These are phyloP conservation scores for Cryptosporidium bovis DNA, from an alignment of 169 alveolate species.

Conservation along the genomic window DNA sequence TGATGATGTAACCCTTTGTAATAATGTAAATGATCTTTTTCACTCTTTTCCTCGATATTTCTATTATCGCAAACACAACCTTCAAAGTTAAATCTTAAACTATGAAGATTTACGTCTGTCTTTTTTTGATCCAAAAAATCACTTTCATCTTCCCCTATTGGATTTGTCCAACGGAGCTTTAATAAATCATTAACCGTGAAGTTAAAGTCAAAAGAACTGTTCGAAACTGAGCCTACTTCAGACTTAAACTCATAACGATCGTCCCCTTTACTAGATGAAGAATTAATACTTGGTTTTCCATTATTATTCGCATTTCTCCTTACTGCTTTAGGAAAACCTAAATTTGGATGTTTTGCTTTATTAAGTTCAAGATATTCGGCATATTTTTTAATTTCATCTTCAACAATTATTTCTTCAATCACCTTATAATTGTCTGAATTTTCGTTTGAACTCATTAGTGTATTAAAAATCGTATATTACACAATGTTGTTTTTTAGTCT, in stretches of 20 bases:
- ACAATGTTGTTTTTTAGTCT: too few relatives aligned
- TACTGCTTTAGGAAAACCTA: conserved; percentile 45
- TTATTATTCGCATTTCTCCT: neutral
- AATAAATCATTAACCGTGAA: conserved; percentile 58
- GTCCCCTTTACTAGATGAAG: neutral
- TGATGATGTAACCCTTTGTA: conserved; percentile 77
- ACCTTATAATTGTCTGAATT: neutral
- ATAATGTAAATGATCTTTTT: conserved; percentile 48
- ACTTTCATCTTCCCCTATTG: conserved; percentile 68
- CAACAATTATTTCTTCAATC: conserved; percentile 11
- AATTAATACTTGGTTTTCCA: neutral
- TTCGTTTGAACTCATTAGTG: neutral
- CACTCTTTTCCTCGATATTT: conserved; percentile 10
- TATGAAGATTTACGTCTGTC: conserved; percentile 36
- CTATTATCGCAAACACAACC: conserved; percentile 69
- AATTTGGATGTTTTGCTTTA: conserved; percentile 7
- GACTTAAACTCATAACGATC: neutral
- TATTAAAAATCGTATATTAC: too few relatives aligned
- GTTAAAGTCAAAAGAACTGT: conserved; percentile 14
- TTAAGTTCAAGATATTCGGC: neutral
- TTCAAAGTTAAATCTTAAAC: conserved; percentile 72
- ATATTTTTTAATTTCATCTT: neutral
- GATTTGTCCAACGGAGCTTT: conserved; percentile 77
- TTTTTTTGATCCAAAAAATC: conserved; percentile 8
- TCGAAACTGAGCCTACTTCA: neutral